These are phyloP conservation scores for Reticulascus tulasneorum DNA, from an alignment of 2,329 filamentous ascomycete species.

Conservation along the genomic window DNA sequence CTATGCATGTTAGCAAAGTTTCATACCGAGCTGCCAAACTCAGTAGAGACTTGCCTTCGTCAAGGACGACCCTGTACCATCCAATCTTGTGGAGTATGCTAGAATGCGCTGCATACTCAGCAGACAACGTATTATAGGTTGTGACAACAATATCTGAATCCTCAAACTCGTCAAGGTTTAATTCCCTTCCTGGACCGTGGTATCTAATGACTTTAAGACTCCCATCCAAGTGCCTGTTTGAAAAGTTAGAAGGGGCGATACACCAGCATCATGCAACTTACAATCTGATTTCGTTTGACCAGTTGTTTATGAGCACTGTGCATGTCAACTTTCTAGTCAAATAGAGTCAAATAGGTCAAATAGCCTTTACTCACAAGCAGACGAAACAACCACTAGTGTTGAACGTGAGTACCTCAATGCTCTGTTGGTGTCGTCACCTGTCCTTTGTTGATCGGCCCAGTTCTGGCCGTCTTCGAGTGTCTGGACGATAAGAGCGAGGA, in stretches of 20 bases:
- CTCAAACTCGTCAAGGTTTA: constrained; percentile 20
- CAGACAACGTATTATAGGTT: constrained; percentile 41
- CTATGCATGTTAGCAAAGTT: constrained; percentile 21
- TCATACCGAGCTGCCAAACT: background rate
- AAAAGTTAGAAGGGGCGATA: background rate
- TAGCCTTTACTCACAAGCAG: constrained; percentile 28
- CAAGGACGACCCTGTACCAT: constrained; percentile 39
- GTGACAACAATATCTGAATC: constrained; percentile 40
- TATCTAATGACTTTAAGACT: constrained; percentile 28
- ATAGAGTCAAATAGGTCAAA: background rate
- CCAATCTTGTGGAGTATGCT: constrained; percentile 26
- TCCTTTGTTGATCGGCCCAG: constrained; percentile 25
- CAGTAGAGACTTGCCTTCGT: constrained; percentile 34
- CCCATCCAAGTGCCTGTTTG: constrained; percentile 27
- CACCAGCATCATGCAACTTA: constrained; percentile 15
- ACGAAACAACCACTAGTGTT: constrained; percentile 42
- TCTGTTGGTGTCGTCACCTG: constrained; percentile 10
- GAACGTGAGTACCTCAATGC: constrained; percentile 25
- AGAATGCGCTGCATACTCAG: constrained; percentile 23
- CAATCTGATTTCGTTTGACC: constrained; percentile 34
- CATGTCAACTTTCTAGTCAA: constrained; percentile 15
- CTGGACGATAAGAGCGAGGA: constrained; percentile 43
- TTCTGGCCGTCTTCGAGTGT: constrained; percentile 30
- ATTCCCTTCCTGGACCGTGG: constrained; percentile 27
- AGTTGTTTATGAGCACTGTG: constrained; percentile 35